Evolutionary conservation across 1,284 basidiomycete genomes (phyloP).

Genomic region (Ustilago shanxiensis): DNA sequence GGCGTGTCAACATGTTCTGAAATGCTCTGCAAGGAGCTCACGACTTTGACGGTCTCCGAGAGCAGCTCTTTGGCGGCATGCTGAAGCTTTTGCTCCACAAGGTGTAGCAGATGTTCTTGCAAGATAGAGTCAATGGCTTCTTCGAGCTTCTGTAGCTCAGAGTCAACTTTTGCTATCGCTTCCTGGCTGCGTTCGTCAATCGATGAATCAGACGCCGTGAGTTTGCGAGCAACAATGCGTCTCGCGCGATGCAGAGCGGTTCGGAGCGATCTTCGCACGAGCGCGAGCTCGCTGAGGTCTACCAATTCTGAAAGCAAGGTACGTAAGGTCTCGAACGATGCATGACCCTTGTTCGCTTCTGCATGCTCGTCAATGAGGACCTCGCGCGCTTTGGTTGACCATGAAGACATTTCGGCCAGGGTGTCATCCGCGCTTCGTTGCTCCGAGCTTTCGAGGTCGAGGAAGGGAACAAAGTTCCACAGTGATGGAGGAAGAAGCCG

Average conservation of each 20-base stretch:
- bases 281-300: conserved; percentile 28
- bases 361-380: conserved; percentile 15
- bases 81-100: conserved; percentile 27
- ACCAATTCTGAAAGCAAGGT: conserved; percentile 25
- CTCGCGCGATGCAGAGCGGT: conserved; percentile 22
- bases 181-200: conserved; percentile 7
- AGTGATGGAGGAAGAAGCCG: conserved; percentile 38
- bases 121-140: conserved; percentile 25
- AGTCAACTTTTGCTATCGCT: conserved; percentile 12
- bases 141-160: conserved; percentile 26
- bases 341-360: background rate
- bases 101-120: conserved; percentile 29
- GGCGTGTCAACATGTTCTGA: conserved; percentile 13
- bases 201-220: background rate
- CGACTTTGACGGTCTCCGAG: conserved; percentile 3
- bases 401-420: conserved; percentile 18
- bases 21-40: background rate
- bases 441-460: conserved; percentile 18
- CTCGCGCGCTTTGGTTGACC: conserved; percentile 41
- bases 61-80: conserved; percentile 28
- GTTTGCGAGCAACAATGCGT: conserved; percentile 30
- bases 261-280: conserved; percentile 27
- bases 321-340: conserved; percentile 17
- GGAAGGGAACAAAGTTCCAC: conserved; percentile 28
- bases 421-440: background rate